Evolutionary conservation across 2,329 filamentous ascomycete genomes (phyloP).

Genomic region (Chrysoporthe austroafricana): DNA sequence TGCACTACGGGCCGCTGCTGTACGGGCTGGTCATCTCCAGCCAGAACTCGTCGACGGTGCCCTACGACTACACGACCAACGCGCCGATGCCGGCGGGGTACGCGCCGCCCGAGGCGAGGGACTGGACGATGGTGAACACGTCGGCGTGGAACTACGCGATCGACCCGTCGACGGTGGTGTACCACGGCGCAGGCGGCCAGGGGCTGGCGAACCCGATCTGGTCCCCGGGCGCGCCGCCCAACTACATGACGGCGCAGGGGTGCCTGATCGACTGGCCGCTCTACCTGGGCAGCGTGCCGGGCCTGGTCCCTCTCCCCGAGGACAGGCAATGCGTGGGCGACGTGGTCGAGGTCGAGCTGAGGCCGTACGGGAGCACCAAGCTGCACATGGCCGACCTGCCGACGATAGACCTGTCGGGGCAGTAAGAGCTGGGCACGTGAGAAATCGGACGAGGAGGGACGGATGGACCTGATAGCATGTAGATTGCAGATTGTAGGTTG

Average conservation of each 20-base stretch:
- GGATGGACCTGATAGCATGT: not conserved
- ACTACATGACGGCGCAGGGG: conserved; percentile 39
- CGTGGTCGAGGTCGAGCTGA: conserved; percentile 33
- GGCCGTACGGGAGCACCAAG: conserved; percentile 40
- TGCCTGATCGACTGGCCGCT: conserved; percentile 39
- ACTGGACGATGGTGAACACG: conserved; percentile 36
- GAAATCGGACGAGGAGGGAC: not conserved
- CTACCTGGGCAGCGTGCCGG: conserved; percentile 34
- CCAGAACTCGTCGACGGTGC: conserved; percentile 31
- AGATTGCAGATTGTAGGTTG: not conserved
- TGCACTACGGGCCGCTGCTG: conserved; percentile 39
- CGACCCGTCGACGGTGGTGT: conserved; percentile 37
- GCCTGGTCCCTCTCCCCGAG: conserved; percentile 32
- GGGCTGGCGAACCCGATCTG: conserved; percentile 36
- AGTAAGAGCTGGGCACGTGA: not conserved
- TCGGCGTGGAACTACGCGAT: conserved; percentile 40
- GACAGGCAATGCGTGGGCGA: conserved; percentile 32
- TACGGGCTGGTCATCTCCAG: conserved; percentile 38
- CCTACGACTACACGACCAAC: conserved; percentile 31
- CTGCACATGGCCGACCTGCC: conserved; percentile 40
- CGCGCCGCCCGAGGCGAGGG: conserved; percentile 34
- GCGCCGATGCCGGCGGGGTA: conserved; percentile 30
- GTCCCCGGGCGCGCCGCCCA: conserved; percentile 36
- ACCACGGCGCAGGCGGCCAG: conserved; percentile 24
- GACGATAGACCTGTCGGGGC: conserved; percentile 31